Evolutionary conservation across 345 rosid species (phyloP).

Genomic region (Eucalyptus microcorys): DNA sequence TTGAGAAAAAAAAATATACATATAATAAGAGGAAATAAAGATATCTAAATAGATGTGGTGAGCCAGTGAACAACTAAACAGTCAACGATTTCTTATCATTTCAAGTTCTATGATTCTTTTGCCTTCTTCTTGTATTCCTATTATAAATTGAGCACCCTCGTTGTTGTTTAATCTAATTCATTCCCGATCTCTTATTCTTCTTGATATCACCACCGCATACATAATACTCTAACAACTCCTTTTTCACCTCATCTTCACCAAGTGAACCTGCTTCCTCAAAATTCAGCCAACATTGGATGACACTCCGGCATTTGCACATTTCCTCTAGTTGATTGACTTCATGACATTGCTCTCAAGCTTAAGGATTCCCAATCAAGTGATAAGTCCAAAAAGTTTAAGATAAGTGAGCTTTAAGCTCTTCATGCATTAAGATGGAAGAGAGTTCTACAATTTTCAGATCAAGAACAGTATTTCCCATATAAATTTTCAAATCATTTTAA

Average conservation of each 20-base stretch:
- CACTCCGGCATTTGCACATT: conserved; percentile 12
- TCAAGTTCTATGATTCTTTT: neutral
- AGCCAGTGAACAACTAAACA: fast-evolving
- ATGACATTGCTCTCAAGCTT: conserved; percentile 5
- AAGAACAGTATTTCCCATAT: no score
- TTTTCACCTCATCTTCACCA: conserved; percentile 30
- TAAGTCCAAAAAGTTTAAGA: conserved; percentile 40
- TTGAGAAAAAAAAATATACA: neutral
- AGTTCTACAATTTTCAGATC: neutral
- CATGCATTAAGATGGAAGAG: neutral
- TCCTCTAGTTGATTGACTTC: conserved; percentile 34
- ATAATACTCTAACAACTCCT: conserved; percentile 40
- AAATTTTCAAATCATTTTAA: neutral
- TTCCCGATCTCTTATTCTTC: conserved; percentile 38
- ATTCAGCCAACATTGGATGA: neutral
- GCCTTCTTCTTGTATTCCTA: conserved; percentile 29
- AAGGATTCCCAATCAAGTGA: conserved; percentile 45
- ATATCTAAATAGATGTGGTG: neutral
- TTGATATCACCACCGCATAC: conserved; percentile 23
- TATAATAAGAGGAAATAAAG: neutral
- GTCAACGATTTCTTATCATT: fast-evolving
- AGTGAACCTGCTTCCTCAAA: neutral
- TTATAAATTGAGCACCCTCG: conserved; percentile 9
- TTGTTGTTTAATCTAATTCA: conserved; percentile 12
- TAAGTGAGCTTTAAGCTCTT: neutral